These are phyloP conservation scores for Ceratonia siliqua DNA, from an alignment of 306 rosid genomes.

Conservation along the genomic window DNA sequence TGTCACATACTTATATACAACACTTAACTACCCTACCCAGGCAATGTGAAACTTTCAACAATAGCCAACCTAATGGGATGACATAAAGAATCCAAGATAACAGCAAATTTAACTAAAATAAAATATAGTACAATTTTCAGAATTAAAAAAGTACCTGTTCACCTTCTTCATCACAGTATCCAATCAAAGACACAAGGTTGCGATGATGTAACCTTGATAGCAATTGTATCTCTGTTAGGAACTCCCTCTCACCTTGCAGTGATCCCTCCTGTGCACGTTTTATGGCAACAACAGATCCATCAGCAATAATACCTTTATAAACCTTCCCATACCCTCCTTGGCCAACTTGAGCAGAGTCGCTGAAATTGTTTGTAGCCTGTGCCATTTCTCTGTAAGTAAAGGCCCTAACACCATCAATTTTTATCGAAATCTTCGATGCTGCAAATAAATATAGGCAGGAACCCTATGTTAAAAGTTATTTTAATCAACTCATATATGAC, in stretches of 20 bases:
- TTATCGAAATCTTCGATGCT: slow-evolving; percentile 57
- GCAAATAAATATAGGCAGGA: slow-evolving; percentile 34
- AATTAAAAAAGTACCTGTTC: slow-evolving; percentile 63
- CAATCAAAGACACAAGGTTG: slow-evolving; percentile 74
- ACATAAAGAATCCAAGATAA: slow-evolving; percentile 1
- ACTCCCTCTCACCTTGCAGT: slow-evolving; percentile 83
- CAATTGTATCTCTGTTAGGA: slow-evolving; percentile 75
- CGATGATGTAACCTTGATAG: slow-evolving; percentile 81
- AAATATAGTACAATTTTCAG: background rate
- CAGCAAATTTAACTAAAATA: background rate
- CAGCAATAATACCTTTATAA: slow-evolving; percentile 65
- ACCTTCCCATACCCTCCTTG: slow-evolving; percentile 88
- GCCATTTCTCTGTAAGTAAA: slow-evolving; percentile 64
- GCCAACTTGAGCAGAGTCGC: slow-evolving; percentile 59
- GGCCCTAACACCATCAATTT: slow-evolving; percentile 62
- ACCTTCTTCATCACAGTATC: slow-evolving; percentile 74
- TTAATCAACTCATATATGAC: slow-evolving; percentile 1
- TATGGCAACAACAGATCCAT: slow-evolving; percentile 70
- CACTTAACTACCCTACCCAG: too few species aligned
- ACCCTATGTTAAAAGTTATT: slow-evolving; percentile 4
- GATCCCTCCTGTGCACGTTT: slow-evolving; percentile 86
- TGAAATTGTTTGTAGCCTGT: slow-evolving; percentile 59
- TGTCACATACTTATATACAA: too few species aligned
- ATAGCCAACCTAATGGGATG: background rate
- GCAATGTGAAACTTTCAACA: too few species aligned